Evolutionary conservation across 169 alveolate species (phyloP).

Genomic region (Cytauxzoon felis): DNA sequence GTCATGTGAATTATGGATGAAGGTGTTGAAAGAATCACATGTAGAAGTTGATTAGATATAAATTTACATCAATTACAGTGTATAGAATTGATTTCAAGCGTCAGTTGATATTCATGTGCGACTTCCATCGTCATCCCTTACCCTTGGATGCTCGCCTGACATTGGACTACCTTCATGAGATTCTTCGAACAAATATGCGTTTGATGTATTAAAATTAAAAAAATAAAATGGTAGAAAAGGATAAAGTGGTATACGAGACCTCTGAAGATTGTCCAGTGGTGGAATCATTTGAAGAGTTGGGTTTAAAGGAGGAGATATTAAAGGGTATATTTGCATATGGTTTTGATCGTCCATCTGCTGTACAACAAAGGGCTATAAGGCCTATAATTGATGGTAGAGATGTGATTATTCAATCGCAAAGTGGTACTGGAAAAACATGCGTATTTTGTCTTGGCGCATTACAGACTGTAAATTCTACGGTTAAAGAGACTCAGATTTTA

Average conservation of each 20-base stretch:
- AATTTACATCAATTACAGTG: too few species aligned
- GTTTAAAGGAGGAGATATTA: constrained; percentile 91
- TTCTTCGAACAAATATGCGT: too few species aligned
- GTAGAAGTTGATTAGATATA: too few species aligned
- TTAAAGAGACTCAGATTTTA: constrained; percentile 85
- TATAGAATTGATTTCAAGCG: too few species aligned
- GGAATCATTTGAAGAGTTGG: constrained; percentile 90
- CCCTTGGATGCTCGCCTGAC: too few species aligned
- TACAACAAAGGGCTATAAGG: constrained; percentile 97
- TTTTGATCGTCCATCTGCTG: constrained; percentile 98
- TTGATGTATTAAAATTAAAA: too few species aligned
- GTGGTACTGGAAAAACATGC: constrained; percentile 99
- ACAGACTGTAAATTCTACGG: constrained; percentile 83
- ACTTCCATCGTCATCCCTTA: too few species aligned
- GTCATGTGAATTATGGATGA: constrained; percentile 22
- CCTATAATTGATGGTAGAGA: constrained; percentile 97
- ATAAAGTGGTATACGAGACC: constrained; percentile 39
- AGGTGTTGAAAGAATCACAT: too few species aligned
- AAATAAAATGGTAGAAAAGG: constrained; percentile 21
- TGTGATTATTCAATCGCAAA: constrained; percentile 93
- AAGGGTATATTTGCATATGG: constrained; percentile 97
- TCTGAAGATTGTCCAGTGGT: constrained; percentile 66
- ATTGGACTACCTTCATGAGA: too few species aligned
- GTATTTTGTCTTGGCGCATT: constrained; percentile 96
- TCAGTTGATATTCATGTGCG: too few species aligned